Percentiles rank a stretch among this genome's conserved stretches.
phyloP scores from a whole-genome alignment of 768 basidiomycete species.

The Hebeloma cylindrosporum region DNA sequence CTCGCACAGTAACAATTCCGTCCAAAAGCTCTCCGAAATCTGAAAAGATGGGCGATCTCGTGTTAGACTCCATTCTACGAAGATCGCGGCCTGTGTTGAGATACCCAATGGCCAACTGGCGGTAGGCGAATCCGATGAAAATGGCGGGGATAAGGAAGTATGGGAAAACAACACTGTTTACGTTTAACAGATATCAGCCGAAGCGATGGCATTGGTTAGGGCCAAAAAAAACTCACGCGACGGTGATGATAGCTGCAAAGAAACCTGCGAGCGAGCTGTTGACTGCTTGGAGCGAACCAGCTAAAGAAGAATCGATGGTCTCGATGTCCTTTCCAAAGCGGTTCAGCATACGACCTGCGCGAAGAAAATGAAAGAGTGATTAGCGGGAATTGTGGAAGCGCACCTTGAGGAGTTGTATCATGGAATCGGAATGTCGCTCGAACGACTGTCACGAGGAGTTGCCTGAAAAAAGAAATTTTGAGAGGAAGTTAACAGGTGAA shows the following conservation, averaged over 20 bases:
- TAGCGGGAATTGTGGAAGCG: background rate
- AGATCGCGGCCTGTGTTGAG: slow-evolving; percentile 81
- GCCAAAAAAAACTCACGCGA: slow-evolving; percentile 50
- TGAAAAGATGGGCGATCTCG: slow-evolving; percentile 80
- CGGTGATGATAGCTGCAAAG: slow-evolving; percentile 70
- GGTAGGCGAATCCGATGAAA: slow-evolving; percentile 74
- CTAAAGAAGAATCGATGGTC: slow-evolving; percentile 77
- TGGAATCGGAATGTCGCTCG: slow-evolving; percentile 84
- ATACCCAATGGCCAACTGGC: slow-evolving; percentile 67
- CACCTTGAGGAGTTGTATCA: slow-evolving; percentile 80
- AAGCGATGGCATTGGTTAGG: background rate
- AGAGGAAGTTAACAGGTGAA: background rate
- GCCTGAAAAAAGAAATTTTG: slow-evolving; percentile 35
- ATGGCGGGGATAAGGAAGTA: slow-evolving; percentile 77
- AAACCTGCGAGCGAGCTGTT: slow-evolving; percentile 78
- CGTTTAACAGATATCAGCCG: slow-evolving; percentile 2
- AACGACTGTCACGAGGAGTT: slow-evolving; percentile 67
- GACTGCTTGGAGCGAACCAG: slow-evolving; percentile 68
- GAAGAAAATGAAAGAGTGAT: background rate
- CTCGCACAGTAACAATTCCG: slow-evolving; percentile 90
- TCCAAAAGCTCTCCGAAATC: slow-evolving; percentile 82
- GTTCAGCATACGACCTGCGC: slow-evolving; percentile 77
- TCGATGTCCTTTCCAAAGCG: slow-evolving; percentile 87
- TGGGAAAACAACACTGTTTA: slow-evolving; percentile 67
- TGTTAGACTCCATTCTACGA: slow-evolving; percentile 88